Base-by-base conservation (phyloP, 768 basidiomycete species). In the Tulasnella sp. region DNA sequence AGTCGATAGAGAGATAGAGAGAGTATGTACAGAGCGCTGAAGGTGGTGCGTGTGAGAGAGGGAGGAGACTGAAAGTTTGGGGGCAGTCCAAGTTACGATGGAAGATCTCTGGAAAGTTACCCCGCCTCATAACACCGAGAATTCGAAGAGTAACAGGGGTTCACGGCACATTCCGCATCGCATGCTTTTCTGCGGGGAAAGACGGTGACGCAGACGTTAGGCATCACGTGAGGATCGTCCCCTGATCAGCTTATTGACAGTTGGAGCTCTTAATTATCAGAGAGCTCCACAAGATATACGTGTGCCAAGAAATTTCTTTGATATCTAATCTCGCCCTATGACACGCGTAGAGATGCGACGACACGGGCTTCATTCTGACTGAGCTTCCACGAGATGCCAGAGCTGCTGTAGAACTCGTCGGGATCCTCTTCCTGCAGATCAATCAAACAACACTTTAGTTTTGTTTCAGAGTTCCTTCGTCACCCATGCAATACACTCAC, bases 341-440 rank as follows among this genome's bases (percentile, higher is more conserved):
- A 74, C 29, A 69, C 66, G 35, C 87, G 88, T 71, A 94, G 82
- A 44, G 81, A 85, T 47, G 86, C 86, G 69, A 93, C 85, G 41
- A 86, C 82, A 71, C 87, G 87, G 64, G 91, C 93, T 75, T 96
- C 94, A 72, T 88, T 86, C 75, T 87, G 83, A 75, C 85, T 89
- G 70, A 95, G 78, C 77, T 89, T 90, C 94, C 94, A 96, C 14
- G 88, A 85, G 75, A 97, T 94, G 22, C 95, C 95, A 3, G 94
- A 95, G 68, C 91, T 88, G 75, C 90, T 92, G 80, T 94, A 98
- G 79, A 98, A 97, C 69, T 95, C 93, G 75, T 95, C 91, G 5
- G 95, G 89, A 76, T 95, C 93, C 80, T 97, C 95, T 76, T 96
- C 95, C 94, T 95, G 76, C 41, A 62, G 36, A 42, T 36, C 29